Evolutionary conservation across 2,329 filamentous ascomycete genomes (phyloP).

Genomic region (Ambrosiella beaveri): DNA sequence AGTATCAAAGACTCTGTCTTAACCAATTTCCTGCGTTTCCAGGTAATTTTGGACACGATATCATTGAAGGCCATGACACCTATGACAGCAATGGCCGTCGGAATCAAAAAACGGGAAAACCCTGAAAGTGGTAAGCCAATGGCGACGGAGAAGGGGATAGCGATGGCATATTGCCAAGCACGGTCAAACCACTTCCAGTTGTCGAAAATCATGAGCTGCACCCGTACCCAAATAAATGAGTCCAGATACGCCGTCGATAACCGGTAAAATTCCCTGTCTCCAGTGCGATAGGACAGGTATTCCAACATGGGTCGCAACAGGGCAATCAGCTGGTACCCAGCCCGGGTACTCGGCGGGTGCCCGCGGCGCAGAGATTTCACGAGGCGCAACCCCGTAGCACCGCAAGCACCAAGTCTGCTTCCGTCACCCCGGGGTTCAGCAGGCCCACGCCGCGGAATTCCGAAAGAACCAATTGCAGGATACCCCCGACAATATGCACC

Average conservation of each 20-base stretch:
- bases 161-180: slow-evolving; percentile 2
- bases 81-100: background rate
- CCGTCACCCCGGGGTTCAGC: background rate
- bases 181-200: background rate
- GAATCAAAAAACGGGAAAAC: background rate
- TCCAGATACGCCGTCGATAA: slow-evolving; percentile 6
- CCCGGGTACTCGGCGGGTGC: slow-evolving; percentile 5
- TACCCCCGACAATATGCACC: slow-evolving; percentile 1
- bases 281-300: background rate
- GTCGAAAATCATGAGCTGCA: background rate
- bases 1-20: background rate
- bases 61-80: background rate
- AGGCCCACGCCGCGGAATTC: slow-evolving; percentile 4
- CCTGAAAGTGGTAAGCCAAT: slow-evolving; percentile 1
- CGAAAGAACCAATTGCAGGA: slow-evolving; percentile 1
- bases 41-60: background rate
- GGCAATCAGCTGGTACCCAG: slow-evolving; percentile 4
- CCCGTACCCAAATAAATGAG: slow-evolving; percentile 8
- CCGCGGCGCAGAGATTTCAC: slow-evolving; percentile 9
- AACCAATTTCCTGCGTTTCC: background rate
- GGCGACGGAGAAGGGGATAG: background rate
- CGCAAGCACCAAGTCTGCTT: background rate
- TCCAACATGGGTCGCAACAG: slow-evolving; percentile 6
- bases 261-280: background rate
- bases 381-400: slow-evolving; percentile 1